phyloP scores from a whole-genome alignment of 1,284 basidiomycete species.

The Apiotrichum siamense region DNA sequence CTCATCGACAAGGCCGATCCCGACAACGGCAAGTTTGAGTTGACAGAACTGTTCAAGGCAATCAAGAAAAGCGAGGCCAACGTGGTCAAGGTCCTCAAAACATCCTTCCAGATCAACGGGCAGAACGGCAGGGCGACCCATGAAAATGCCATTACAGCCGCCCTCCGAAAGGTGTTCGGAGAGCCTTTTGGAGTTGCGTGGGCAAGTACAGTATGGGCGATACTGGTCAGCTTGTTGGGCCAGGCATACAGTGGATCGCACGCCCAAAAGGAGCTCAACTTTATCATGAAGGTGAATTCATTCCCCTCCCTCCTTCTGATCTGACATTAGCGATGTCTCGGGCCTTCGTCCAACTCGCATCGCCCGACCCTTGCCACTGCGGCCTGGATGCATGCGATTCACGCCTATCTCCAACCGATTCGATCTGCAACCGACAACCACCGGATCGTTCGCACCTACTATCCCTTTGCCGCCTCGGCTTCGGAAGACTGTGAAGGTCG shows the following conservation, averaged over 20 bases:
- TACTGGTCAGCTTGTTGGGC: slow-evolving; percentile 42
- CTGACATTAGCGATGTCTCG: slow-evolving; percentile 32
- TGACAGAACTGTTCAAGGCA: slow-evolving; percentile 15
- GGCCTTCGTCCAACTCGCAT: slow-evolving; percentile 26
- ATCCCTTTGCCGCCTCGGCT: slow-evolving; percentile 24
- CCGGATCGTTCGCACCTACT: slow-evolving; percentile 26
- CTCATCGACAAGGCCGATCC: slow-evolving; percentile 16
- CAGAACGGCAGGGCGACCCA: slow-evolving; percentile 33
- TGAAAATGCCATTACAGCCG: slow-evolving; percentile 26
- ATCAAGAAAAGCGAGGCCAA: slow-evolving; percentile 26
- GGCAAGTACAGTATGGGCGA: slow-evolving; percentile 44
- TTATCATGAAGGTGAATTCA: slow-evolving; percentile 43
- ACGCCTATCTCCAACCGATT: slow-evolving; percentile 38
- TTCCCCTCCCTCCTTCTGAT: not conserved
- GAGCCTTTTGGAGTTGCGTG: slow-evolving; percentile 31
- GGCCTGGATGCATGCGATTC: slow-evolving; percentile 45
- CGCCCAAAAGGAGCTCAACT: slow-evolving; percentile 28
- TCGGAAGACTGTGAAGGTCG: slow-evolving; percentile 21
- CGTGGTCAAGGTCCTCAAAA: slow-evolving; percentile 26
- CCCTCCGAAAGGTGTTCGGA: slow-evolving; percentile 29
- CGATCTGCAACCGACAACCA: slow-evolving; percentile 21
- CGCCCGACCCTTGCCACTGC: slow-evolving; percentile 33
- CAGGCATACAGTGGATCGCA: slow-evolving; percentile 32
- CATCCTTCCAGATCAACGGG: not conserved
- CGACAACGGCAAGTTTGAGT: slow-evolving; percentile 15